Evolutionary conservation across 495 filamentous ascomycete species (phyloP), one percentile per base, ranked within the genome.

Genomic region (Podospora fimiseda): DNA sequence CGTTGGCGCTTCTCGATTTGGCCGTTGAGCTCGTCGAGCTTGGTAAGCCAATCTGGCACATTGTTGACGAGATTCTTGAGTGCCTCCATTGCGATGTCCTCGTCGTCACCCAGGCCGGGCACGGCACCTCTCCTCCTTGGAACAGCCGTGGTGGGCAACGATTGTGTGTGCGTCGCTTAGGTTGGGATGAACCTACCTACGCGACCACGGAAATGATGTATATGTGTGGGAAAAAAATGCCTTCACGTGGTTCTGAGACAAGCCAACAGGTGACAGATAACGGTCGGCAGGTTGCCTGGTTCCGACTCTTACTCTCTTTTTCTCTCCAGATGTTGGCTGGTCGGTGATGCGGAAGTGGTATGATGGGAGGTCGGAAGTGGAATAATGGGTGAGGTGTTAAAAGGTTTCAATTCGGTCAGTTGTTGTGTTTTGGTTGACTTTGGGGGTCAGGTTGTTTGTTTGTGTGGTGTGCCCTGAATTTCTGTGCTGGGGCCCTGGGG

Each of bases 1-100:
- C 76, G 66, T 65, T 89, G 84, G 67, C 83, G 86, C 53, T 77
- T 73, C 33, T 81, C 77, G 33, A 90, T 83, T 59, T 89, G 81
- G 39, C 74, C 66, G 56, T 79, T 81, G 22, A 91, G 76, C 14
- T 88, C 82, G 40, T 89, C 84, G 43, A 90, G 72, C 40, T 77
- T 78, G 54, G 66, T 70, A 40, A 83, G 75, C 88, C 87, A 90
- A 52, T 79, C 68, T 18, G 87, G 87, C 4, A 89, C 65, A 55
- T 75, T 83, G 74, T 52, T 77, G 53, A 77, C 71, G 49, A 91
- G 78, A 47, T 81, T 78, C 50, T 74, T 75, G 43, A 89, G 66
- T 14, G 84, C 81, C 57, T 89, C 85, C 70, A 83, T 79, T 55
- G 71, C 63, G 63, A 76, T 50, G 53, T 70, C 59, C 36, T 58